phyloP scores from a whole-genome alignment of 2,329 filamentous ascomycete genomes.

The Penicillium sp. region DNA sequence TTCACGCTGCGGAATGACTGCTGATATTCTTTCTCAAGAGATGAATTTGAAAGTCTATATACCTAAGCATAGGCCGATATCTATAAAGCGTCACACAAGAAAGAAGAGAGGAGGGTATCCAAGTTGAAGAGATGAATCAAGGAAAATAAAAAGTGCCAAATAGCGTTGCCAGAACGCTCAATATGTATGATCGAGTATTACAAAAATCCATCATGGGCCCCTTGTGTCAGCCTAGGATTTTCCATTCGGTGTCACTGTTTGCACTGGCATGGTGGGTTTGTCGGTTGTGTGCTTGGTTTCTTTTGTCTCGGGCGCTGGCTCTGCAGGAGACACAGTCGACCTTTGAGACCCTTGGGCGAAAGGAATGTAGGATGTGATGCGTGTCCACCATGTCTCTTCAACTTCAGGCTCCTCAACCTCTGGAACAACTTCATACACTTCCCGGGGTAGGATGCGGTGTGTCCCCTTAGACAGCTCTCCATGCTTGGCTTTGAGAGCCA shows the following conservation, averaged over 20 bases:
- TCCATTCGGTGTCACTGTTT: not conserved
- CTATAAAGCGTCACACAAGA: not conserved
- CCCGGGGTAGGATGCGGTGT: slow-evolving; percentile 47
- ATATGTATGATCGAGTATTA: not conserved
- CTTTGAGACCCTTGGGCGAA: slow-evolving; percentile 30
- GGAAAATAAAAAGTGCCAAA: not conserved
- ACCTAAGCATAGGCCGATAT: not conserved
- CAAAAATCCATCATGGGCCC: not conserved
- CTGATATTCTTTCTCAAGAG: not conserved
- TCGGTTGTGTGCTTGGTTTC: not conserved
- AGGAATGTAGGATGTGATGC: slow-evolving; percentile 43
- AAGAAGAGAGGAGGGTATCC: slow-evolving; percentile 7
- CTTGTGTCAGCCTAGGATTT: not conserved
- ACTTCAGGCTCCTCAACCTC: slow-evolving; percentile 20
- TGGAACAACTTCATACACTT: slow-evolving; percentile 45
- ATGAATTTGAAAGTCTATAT: not conserved
- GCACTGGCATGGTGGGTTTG: not conserved
- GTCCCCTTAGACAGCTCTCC: slow-evolving; percentile 38
- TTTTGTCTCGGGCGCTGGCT: not conserved
- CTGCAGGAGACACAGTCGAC: slow-evolving; percentile 13
- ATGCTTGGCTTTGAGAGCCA: slow-evolving; percentile 49
- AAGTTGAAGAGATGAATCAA: slow-evolving; percentile 5
- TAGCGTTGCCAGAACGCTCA: not conserved
- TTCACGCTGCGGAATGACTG: not conserved
- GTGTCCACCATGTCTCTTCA: slow-evolving; percentile 42